A percentile compares a stretch with the other conserved stretches of the same genome.
These are phyloP conservation scores for Acacia acuminata DNA, from an alignment of 306 rosid species.

Conservation along the genomic window DNA sequence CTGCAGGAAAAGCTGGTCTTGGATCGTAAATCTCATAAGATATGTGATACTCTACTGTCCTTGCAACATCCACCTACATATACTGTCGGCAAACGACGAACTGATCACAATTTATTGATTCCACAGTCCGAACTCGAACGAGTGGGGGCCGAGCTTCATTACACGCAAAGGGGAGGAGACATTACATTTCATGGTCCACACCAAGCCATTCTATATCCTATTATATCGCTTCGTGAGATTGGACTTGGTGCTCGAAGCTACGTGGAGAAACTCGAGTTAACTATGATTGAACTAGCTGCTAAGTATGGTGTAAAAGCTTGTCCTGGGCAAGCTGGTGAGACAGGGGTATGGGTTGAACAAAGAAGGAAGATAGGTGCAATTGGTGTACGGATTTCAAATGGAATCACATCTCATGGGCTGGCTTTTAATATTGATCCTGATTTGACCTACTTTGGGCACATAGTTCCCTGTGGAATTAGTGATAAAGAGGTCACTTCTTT, in stretches of 20 bases:
- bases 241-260: slow-evolving; percentile 78
- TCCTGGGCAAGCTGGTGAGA: slow-evolving; percentile 62
- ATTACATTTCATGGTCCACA: slow-evolving; percentile 91
- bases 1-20: slow-evolving; percentile 69
- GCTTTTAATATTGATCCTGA: slow-evolving; percentile 92
- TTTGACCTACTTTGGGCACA: slow-evolving; percentile 71
- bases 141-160: slow-evolving; percentile 80
- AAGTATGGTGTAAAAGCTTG: slow-evolving; percentile 72
- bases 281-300: slow-evolving; percentile 75
- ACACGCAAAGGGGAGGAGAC: slow-evolving; percentile 86
- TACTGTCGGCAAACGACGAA: slow-evolving; percentile 78
- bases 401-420: slow-evolving; percentile 84
- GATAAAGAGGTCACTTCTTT: slow-evolving; percentile 85
- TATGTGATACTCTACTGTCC: slow-evolving; percentile 63
- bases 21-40: slow-evolving; percentile 63
- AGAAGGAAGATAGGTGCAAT: slow-evolving; percentile 91
- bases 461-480: slow-evolving; percentile 87
- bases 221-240: slow-evolving; percentile 66
- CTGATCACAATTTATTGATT: slow-evolving; percentile 76
- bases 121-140: slow-evolving; percentile 60
- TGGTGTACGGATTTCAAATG: slow-evolving; percentile 77
- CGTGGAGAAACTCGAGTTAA: slow-evolving; percentile 79
- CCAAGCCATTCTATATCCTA: slow-evolving; percentile 82
- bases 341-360: slow-evolving; percentile 90
- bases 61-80: slow-evolving; percentile 88